Evolutionary conservation across 1,284 basidiomycete genomes (phyloP), one percentile per base, ranked within the genome.

Genomic region (Leccinum pachyderme): DNA sequence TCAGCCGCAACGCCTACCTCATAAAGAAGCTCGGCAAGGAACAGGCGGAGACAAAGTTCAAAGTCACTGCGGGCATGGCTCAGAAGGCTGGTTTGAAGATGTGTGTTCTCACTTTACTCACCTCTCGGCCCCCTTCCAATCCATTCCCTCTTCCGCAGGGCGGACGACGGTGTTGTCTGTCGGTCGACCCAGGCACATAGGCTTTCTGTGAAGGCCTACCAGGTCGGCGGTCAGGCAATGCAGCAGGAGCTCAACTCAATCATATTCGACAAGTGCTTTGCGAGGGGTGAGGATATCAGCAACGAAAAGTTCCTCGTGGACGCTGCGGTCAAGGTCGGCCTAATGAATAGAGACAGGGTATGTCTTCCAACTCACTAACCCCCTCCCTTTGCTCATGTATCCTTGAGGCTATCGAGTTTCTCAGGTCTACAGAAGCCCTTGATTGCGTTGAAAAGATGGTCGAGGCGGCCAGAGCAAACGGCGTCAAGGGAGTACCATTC

Each of bases 401-500:
- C 4, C 51, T 51, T n/a, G 43, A 84, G 82, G 80, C 81, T 6
- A 57, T 76, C 52, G 73, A 75, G 44, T 93, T 91, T 71, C 72
- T 93, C 47, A 64, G 82, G 53, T 84, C 86, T 2, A 79, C 86
- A 58, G 89, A 91, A 65, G 71, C 84, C 28, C 77, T 81, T 59
- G 79, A 78, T 50, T 87, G 89, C 58, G 86, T 93, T 2, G 77
- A 85, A 57, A 75, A 76, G n/a, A 83, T 87, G 76, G 81, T 86
- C 57, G 75, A 80, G 7, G 81, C 86, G 37, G 88, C 87, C 22
- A 81, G 83, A 58, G 76, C 76, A 33, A 83, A 83, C 56, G 89
- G 89, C 22, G 83, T 93, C 51, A 87, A 81, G 1, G 90, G 91
- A 33, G 89, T 93, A 6, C 91, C 91, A 3, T 83, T 91, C 73